Percentiles rank a stretch among this genome's conserved stretches.
phyloP scores from a whole-genome alignment of 352 stramenopile species.

The Sclerospora graminicola region DNA sequence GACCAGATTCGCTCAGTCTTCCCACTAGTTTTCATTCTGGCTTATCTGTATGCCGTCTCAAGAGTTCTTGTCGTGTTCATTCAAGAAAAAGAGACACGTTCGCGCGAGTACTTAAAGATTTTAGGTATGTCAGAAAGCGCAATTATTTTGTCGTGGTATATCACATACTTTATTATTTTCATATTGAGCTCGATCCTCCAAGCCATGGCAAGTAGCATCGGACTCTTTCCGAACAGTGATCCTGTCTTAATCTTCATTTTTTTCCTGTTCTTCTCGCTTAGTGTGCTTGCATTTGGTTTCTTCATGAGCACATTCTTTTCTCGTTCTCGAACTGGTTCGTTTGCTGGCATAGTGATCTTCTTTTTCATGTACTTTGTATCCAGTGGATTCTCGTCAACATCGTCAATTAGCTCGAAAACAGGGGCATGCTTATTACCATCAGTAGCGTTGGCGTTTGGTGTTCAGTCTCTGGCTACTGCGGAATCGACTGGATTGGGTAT shows the following conservation, averaged over 20 bases:
- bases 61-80: conserved; percentile 84
- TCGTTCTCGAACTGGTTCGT: conserved; percentile 51
- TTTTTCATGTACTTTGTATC: conserved; percentile 85
- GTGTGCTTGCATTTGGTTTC: conserved; percentile 50
- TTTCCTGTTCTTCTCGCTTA: conserved; percentile 65
- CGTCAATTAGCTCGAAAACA: conserved; percentile 30
- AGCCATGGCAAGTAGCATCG: conserved; percentile 28
- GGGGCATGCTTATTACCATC: conserved; percentile 46
- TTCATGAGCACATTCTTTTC: conserved; percentile 80
- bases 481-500: conserved; percentile 42
- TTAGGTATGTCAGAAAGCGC: conserved; percentile 80
- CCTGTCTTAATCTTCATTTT: conserved; percentile 51
- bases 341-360: conserved; percentile 76
- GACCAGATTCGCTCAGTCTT: conserved; percentile 60
- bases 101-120: conserved; percentile 91
- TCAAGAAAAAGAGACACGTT: conserved; percentile 85
- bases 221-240: conserved; percentile 46
- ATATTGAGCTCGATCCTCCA: conserved; percentile 58
- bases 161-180: conserved; percentile 84
- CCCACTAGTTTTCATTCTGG: conserved; percentile 85
- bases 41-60: conserved; percentile 88
- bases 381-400: conserved; percentile 24
- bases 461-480: conserved; percentile 46
- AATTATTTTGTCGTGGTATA: conserved; percentile 60
- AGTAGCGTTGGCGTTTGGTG: conserved; percentile 54